A percentile compares a stretch with the other conserved stretches of the same genome.
phyloP scores from a whole-genome alignment of 2,329 filamentous ascomycete species.

The Hymenoscyphus salicellus region DNA sequence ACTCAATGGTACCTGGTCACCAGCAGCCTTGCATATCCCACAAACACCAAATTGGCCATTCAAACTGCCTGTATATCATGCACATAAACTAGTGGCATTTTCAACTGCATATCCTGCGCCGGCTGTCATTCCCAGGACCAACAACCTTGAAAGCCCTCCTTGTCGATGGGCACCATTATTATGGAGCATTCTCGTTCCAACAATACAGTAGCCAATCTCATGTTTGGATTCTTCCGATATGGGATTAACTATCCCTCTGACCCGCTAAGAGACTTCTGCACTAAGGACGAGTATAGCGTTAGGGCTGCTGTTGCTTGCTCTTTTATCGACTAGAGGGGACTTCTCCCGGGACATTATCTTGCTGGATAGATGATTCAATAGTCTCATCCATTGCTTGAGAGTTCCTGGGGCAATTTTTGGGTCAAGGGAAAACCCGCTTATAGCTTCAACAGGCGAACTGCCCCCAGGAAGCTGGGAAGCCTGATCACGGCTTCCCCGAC shows the following conservation, averaged over 20 bases:
- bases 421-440: background rate
- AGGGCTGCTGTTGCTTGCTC: background rate
- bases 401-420: background rate
- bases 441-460: no score
- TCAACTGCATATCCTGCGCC: background rate
- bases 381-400: no score
- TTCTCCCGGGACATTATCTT: background rate
- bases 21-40: constrained; percentile 13
- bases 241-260: no score
- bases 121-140: background rate
- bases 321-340: background rate
- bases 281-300: background rate
- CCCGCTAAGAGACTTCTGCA: background rate
- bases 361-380: background rate
- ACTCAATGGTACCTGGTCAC: constrained; percentile 4
- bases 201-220: background rate
- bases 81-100: background rate
- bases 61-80: background rate
- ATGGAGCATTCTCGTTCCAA: background rate
- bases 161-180: background rate
- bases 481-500: background rate
- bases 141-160: background rate
- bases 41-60: background rate
- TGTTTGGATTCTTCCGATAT: no score
- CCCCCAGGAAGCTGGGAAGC: background rate